phyloP scores from a whole-genome alignment of 495 filamentous ascomycete genomes.

The Xylaria curta region DNA sequence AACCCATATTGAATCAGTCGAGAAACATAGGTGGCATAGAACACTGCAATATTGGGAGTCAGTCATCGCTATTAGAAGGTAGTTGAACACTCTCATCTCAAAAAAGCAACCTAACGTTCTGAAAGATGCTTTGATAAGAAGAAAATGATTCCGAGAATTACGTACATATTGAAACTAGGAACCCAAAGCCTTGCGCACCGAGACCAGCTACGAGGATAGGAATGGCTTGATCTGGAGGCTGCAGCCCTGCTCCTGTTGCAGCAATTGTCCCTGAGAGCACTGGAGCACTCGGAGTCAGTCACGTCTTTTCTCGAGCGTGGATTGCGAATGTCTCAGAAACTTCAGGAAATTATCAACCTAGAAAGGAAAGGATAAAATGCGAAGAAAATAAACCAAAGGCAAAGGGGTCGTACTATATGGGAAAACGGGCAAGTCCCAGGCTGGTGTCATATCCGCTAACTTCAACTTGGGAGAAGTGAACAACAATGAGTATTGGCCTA shows the following conservation, averaged over 20 bases:
- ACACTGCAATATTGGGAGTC: slow-evolving; percentile 16
- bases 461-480: slow-evolving; percentile 53
- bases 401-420: slow-evolving; percentile 42
- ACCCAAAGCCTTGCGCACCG: slow-evolving; percentile 59
- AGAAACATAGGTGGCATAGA: slow-evolving; percentile 63
- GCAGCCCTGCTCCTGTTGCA: slow-evolving; percentile 45
- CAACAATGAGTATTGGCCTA: slow-evolving; percentile 59
- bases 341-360: too few relatives aligned
- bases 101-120: too few relatives aligned
- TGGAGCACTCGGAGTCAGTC: background rate
- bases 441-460: slow-evolving; percentile 55
- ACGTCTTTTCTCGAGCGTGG: too few relatives aligned
- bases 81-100: too few relatives aligned
- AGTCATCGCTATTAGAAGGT: too few relatives aligned
- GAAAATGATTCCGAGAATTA: background rate
- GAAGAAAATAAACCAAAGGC: background rate
- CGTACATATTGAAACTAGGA: slow-evolving; percentile 47
- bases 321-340: too few relatives aligned
- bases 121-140: slow-evolving; percentile 28
- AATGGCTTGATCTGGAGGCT: slow-evolving; percentile 48
- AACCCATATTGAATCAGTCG: slow-evolving; percentile 67
- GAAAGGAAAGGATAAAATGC: too few relatives aligned
- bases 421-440: slow-evolving; percentile 64
- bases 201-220: slow-evolving; percentile 58
- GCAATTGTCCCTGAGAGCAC: slow-evolving; percentile 60